Conservation (phyloP, 176 grass and related monocot genomes). For the Puccinellia tenuiflora region DNA sequence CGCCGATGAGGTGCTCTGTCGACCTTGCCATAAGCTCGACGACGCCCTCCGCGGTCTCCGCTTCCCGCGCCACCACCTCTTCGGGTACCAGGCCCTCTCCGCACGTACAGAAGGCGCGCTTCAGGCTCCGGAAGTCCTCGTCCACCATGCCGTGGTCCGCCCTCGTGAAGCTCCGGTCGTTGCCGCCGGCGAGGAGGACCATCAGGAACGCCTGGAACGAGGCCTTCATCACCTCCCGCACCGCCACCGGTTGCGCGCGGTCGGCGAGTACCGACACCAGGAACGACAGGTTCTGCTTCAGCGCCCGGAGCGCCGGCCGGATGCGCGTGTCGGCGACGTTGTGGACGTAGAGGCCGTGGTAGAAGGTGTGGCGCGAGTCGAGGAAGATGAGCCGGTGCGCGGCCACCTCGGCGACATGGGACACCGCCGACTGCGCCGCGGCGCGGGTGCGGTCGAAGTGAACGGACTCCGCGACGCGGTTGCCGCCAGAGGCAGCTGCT, state of each 20-base stretch:
- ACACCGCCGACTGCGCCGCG: conserved; percentile 50
- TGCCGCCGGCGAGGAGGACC: conserved; percentile 69
- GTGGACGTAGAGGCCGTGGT: conserved; percentile 50
- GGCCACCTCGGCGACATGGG: conserved; percentile 62
- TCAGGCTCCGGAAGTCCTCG: conserved; percentile 76
- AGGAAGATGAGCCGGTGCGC: conserved; percentile 72
- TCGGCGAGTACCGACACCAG: conserved; percentile 55
- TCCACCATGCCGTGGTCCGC: conserved; percentile 51
- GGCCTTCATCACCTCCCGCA: conserved; percentile 60
- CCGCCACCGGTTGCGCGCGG: conserved; percentile 52
- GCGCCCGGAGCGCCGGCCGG: conserved; percentile 44
- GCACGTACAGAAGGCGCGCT: conserved; percentile 71
- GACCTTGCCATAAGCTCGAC: conserved; percentile 54
- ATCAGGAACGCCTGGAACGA: conserved; percentile 68
- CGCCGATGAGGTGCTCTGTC: conserved; percentile 63
- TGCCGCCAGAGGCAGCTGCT: neutral
- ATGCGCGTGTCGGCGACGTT: conserved; percentile 46
- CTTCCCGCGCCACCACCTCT: conserved; percentile 53
- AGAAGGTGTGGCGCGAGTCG: conserved; percentile 51
- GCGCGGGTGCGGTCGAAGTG: conserved; percentile 43
- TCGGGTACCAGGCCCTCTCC: conserved; percentile 57
- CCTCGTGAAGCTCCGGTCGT: conserved; percentile 49
- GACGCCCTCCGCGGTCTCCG: conserved; percentile 46
- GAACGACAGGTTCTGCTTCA: conserved; percentile 77
- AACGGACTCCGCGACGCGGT: conserved; percentile 9